Percentiles rank a stretch among this genome's conserved stretches.
phyloP scores from a whole-genome alignment of 352 stramenopile species.

The Pythium dissotocum region DNA sequence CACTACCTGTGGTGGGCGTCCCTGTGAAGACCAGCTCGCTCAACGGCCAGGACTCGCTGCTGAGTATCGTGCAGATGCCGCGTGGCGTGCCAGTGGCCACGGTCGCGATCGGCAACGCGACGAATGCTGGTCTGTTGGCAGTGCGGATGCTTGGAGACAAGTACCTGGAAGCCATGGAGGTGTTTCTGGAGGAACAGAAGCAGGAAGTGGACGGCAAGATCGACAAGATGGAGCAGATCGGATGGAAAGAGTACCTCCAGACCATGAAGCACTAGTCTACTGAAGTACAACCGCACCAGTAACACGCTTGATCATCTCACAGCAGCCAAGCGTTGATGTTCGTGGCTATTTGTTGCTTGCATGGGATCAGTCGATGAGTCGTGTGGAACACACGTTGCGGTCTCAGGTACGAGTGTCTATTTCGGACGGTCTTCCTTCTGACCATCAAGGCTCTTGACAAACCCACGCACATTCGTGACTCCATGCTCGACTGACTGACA shows the following conservation, averaged over 20 bases:
- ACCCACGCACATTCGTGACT: no score
- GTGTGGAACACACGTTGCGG: no score
- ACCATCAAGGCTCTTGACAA: no score
- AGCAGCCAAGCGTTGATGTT: no score
- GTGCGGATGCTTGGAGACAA: constrained; percentile 93
- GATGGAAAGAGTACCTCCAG: constrained; percentile 92
- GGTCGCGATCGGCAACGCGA: constrained; percentile 97
- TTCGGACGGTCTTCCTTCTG: no score
- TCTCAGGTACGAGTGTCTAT: no score
- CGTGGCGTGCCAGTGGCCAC: constrained; percentile 97
- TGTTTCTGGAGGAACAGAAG: constrained; percentile 92
- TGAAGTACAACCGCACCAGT: no score
- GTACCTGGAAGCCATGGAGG: constrained; percentile 88
- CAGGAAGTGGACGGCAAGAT: constrained; percentile 94
- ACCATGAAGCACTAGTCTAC: constrained; percentile 50
- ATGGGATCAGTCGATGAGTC: no score
- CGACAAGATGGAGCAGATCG: constrained; percentile 78
- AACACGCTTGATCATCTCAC: no score
- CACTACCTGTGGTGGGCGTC: constrained; percentile 94
- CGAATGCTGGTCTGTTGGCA: constrained; percentile 97
- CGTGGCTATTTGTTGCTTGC: no score
- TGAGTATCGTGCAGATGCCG: constrained; percentile 99
- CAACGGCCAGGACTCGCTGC: constrained; percentile 96
- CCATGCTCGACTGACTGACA: no score
- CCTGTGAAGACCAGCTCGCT: constrained; percentile 97